Conservation (phyloP, 345 rosid genomes). For the Acer yangbiense region DNA sequence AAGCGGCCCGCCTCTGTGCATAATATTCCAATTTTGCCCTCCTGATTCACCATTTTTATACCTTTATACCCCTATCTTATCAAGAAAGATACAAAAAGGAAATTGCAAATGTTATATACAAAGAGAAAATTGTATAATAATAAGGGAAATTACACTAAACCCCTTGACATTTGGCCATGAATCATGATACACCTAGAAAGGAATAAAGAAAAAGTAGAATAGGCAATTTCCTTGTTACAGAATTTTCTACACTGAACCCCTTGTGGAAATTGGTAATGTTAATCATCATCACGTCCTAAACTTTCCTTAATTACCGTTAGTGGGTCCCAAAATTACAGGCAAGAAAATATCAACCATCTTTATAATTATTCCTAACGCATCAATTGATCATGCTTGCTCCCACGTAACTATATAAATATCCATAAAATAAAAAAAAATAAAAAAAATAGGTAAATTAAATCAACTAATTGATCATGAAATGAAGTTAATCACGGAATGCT, state of each 20-base stretch:
- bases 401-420: no score
- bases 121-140: not conserved
- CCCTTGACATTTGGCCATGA: no score
- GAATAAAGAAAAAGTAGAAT: no score
- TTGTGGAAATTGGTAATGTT: not conserved
- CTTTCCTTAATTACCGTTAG: constrained; percentile 18
- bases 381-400: no score
- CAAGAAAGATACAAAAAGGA: no score
- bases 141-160: not conserved
- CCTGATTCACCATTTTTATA: not conserved
- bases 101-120: not conserved
- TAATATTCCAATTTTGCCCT: not conserved
- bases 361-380: not conserved
- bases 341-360: not conserved
- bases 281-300: not conserved
- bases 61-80: not conserved
- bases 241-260: no score
- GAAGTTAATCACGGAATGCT: no score
- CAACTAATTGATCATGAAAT: no score
- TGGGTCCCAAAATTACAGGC: not conserved
- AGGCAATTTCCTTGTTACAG: no score
- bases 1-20: constrained; percentile 27
- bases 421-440: no score
- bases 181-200: no score
- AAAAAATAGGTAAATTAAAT: no score